Base-by-base conservation (phyloP, 768 basidiomycete genomes). In the Paxillus rubicundulus region DNA sequence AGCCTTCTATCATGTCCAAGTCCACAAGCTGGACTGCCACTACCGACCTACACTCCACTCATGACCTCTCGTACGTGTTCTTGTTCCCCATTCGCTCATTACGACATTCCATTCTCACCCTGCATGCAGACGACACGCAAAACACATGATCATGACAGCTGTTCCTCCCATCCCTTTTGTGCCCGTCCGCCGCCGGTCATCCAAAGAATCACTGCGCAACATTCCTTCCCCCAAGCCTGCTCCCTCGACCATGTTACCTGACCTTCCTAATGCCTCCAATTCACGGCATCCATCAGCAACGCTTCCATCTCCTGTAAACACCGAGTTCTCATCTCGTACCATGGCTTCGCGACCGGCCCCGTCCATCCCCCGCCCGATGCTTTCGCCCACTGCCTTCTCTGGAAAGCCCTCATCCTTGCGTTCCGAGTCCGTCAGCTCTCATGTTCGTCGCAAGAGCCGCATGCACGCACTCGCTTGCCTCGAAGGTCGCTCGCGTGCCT, bases 191-290 rank as follows among this genome's bases (percentile, higher is more conserved):
- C 71, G 72, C 47, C 66, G 72, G 21, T 34, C 71, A 2, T 76
- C 72, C 7, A 75, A 68, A 24, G 74, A 76, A 54, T 70, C 78
- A 0, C 61, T 80, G 42, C 75, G 79, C 28, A 70, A 65, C 30
- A 75, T 84, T 27, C 84, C 84, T 14, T 82, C 82, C 3, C 80
- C 80, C 3, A 83, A 84, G 62, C 84, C 84, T 5, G 80, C 73
- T 0, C 85, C 83, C 0, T 83, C 79, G 5, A 62, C 72, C 3
- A 77, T 74, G 3, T 72, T 83, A 8, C 84, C 82, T 0, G 72
- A 75, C 1, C 61, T 75, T 17, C 79, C 79, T 5, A 53, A 45
- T 24, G 2, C 54, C 17, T 27, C 60, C 27, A 45, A 13, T 40
- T 47, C 4, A 48, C 24, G 24, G 24, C 38, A 9, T 50, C n/a